A percentile compares a stretch with the other conserved stretches of the same genome.
These are phyloP conservation scores for Scutellaria barbata DNA, from an alignment of 257 asterid species.

Conservation along the genomic window DNA sequence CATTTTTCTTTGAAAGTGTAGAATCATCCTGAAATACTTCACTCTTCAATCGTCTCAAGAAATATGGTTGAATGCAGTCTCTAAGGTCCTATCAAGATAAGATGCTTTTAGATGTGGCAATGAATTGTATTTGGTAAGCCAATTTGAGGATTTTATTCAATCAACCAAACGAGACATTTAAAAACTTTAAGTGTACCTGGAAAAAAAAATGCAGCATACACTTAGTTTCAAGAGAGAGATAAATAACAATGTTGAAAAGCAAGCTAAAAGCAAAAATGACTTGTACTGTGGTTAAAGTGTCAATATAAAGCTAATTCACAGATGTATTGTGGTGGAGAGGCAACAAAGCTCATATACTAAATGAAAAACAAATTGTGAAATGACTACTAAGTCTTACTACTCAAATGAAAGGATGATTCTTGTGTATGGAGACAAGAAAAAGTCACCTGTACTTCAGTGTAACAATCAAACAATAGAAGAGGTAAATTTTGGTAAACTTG, in stretches of 20 bases:
- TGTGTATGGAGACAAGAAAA: too few relatives aligned
- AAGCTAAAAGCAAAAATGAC: neutral
- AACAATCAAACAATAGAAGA: neutral
- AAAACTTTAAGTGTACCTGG: neutral
- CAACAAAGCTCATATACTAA: neutral
- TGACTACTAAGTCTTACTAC: neutral
- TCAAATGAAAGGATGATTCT: too few relatives aligned
- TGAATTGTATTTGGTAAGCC: constrained; percentile 19
- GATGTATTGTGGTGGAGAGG: neutral
- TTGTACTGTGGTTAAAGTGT: neutral
- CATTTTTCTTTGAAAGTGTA: constrained; percentile 89
- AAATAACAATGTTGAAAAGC: neutral
- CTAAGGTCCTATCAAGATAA: constrained; percentile 65
- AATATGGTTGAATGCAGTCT: constrained; percentile 88
- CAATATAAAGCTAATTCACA: neutral
- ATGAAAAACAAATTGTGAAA: neutral
- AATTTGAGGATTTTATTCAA: constrained; percentile 17
- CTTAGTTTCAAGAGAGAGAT: neutral
- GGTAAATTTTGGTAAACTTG: constrained; percentile 7
- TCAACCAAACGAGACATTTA: constrained; percentile 31
- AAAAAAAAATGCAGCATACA: constrained; percentile 7
- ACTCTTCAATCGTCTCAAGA: constrained; percentile 88
- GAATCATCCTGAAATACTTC: constrained; percentile 69
- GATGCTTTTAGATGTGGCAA: constrained; percentile 34
- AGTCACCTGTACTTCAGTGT: too few relatives aligned